A percentile compares a stretch with the other conserved stretches of the same genome.
Conservation (phyloP, 176 grass and related monocot species). For the Triticum monococcum region DNA sequence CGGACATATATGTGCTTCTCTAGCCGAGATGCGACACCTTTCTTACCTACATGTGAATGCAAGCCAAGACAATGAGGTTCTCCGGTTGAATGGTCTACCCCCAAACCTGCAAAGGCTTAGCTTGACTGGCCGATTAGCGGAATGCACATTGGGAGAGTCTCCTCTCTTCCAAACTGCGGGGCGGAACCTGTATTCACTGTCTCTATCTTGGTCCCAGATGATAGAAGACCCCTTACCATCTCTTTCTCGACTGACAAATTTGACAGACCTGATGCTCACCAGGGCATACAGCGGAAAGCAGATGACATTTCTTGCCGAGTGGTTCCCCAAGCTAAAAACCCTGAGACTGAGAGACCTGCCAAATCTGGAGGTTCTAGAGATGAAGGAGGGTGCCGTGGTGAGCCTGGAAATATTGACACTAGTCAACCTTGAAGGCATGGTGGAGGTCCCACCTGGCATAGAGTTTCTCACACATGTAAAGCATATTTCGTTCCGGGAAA, state of each 20-base stretch:
- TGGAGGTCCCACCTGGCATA: conserved; percentile 21
- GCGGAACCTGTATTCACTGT: background rate
- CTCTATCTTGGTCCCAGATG: conserved; percentile 23
- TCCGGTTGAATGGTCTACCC: conserved; percentile 8
- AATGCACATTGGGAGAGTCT: background rate
- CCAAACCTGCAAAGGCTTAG: background rate
- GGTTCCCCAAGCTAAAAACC: conserved; percentile 32
- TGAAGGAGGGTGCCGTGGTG: conserved; percentile 14
- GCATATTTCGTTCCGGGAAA: background rate
- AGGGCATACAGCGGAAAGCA: conserved; percentile 27
- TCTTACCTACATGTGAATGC: background rate
- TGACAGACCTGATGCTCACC: background rate
- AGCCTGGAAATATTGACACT: conserved; percentile 13
- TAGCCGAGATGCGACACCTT: conserved; percentile 20
- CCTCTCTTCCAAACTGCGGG: background rate
- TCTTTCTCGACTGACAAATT: conserved; percentile 1
- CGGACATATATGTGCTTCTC: background rate
- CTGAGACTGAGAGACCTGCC: background rate
- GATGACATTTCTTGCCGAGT: conserved; percentile 19
- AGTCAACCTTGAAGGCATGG: background rate
- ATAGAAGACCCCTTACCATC: conserved; percentile 17
- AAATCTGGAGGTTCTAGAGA: conserved; percentile 9
- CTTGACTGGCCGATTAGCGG: background rate
- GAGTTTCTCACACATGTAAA: conserved; percentile 4
- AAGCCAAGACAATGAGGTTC: conserved; percentile 19